Evolutionary conservation across 1,284 basidiomycete species (phyloP).

Genomic region (Cryptococcus sp.): DNA sequence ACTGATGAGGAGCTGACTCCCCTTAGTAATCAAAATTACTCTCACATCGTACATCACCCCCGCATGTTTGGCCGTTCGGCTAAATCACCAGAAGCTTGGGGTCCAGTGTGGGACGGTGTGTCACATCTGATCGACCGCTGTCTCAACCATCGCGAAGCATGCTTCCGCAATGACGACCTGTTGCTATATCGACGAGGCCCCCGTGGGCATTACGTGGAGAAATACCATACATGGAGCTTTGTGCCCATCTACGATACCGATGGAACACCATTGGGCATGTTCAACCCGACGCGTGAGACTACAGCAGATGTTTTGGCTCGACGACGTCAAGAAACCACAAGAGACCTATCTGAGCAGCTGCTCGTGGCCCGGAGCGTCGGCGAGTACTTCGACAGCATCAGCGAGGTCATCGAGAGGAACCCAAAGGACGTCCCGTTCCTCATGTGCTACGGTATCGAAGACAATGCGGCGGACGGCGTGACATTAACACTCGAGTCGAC

Average conservation of each 20-base stretch:
- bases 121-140: slow-evolving; percentile 20
- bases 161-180: slow-evolving; percentile 34
- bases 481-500: slow-evolving; percentile 22
- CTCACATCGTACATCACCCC: slow-evolving; percentile 33
- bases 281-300: slow-evolving; percentile 37
- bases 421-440: slow-evolving; percentile 42
- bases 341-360: slow-evolving; percentile 38
- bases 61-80: slow-evolving; percentile 32
- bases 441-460: slow-evolving; percentile 37
- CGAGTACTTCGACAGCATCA: slow-evolving; percentile 33
- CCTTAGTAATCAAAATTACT: slow-evolving; percentile 38
- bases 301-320: slow-evolving; percentile 36
- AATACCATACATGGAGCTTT: slow-evolving; percentile 41
- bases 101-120: slow-evolving; percentile 27
- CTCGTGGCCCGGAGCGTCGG: slow-evolving; percentile 21
- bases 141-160: slow-evolving; percentile 18
- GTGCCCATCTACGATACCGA: slow-evolving; percentile 36
- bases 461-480: neutral
- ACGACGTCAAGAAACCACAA: slow-evolving; percentile 33
- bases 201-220: slow-evolving; percentile 29
- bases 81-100: slow-evolving; percentile 31
- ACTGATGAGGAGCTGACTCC: neutral
- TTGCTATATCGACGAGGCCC: slow-evolving; percentile 24
- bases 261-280: slow-evolving; percentile 34
- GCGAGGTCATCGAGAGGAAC: slow-evolving; percentile 35